Percentiles rank a stretch among this genome's conserved stretches.
phyloP scores from a whole-genome alignment of 2,329 filamentous ascomycete genomes.

The Cytospora piceicola region DNA sequence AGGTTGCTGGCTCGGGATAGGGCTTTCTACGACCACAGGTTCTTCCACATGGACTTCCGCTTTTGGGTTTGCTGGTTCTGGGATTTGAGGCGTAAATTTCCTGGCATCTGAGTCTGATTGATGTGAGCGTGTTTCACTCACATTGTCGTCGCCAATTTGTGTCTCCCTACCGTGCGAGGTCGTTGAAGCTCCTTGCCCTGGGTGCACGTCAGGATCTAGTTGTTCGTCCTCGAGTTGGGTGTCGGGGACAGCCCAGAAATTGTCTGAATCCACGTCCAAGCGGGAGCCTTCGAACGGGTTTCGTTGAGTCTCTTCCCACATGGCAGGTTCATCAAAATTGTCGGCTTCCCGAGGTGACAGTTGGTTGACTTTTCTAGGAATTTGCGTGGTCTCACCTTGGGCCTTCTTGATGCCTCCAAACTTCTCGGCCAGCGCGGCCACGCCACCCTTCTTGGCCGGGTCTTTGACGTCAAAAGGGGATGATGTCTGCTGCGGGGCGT shows the following conservation, averaged over 20 bases:
- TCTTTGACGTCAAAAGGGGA: conserved; percentile 12
- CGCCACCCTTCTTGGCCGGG: conserved; percentile 35
- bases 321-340: conserved; percentile 48
- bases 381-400: conserved; percentile 43
- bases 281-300: conserved; percentile 37
- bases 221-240: conserved; percentile 13
- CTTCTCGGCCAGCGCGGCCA: conserved; percentile 43
- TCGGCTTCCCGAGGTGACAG: conserved; percentile 46
- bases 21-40: conserved; percentile 35
- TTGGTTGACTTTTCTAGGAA: conserved; percentile 47
- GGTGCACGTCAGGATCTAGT: conserved; percentile 25
- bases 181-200: conserved; percentile 25
- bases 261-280: conserved; percentile 35
- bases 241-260: conserved; percentile 33
- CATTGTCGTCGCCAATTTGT: conserved; percentile 30
- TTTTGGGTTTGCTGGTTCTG: conserved; percentile 32
- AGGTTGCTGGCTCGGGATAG: conserved; percentile 39
- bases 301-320: conserved; percentile 50
- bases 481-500: conserved; percentile 9
- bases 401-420: conserved; percentile 42
- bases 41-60: conserved; percentile 28
- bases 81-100: conserved; percentile 28
- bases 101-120: conserved; percentile 27
- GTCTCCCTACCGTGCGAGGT: conserved; percentile 27
- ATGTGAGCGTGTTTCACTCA: conserved; percentile 31